Evolutionary conservation across 2,329 filamentous ascomycete genomes (phyloP).

Genomic region (Clonostachys rhizophaga): DNA sequence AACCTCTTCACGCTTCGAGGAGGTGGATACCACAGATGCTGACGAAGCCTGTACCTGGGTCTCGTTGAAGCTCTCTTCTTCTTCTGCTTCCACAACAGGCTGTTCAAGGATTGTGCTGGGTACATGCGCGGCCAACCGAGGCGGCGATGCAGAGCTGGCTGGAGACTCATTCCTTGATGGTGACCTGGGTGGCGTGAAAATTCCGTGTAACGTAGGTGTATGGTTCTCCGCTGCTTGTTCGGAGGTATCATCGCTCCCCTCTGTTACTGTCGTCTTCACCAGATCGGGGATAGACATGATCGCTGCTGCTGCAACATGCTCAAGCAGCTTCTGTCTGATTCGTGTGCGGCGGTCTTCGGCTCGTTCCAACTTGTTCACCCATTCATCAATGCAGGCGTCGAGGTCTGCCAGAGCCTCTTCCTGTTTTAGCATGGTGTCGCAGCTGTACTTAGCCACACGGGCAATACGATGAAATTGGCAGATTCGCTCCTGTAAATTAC

Average conservation of each 20-base stretch:
- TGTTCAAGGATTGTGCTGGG: slow-evolving; percentile 52
- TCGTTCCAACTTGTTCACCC: slow-evolving; percentile 74
- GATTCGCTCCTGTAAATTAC: slow-evolving; percentile 72
- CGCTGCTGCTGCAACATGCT: slow-evolving; percentile 72
- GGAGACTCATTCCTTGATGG: slow-evolving; percentile 40
- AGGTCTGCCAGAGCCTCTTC: slow-evolving; percentile 75
- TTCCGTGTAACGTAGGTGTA: slow-evolving; percentile 30
- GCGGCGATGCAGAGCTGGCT: slow-evolving; percentile 38
- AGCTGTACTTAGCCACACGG: slow-evolving; percentile 65
- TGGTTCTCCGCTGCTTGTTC: not conserved
- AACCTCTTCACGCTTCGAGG: slow-evolving; percentile 33
- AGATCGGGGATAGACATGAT: slow-evolving; percentile 32
- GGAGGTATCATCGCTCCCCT: not conserved
- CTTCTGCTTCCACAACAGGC: slow-evolving; percentile 36
- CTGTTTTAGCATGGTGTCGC: slow-evolving; percentile 72
- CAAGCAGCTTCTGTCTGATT: slow-evolving; percentile 74
- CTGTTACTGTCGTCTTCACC: not conserved
- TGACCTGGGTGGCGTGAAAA: slow-evolving; percentile 54
- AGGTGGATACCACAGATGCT: slow-evolving; percentile 3
- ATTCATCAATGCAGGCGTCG: slow-evolving; percentile 75
- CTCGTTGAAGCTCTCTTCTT: slow-evolving; percentile 8
- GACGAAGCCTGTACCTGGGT: not conserved
- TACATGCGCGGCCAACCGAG: slow-evolving; percentile 46
- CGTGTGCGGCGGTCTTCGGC: slow-evolving; percentile 73
- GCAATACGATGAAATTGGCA: slow-evolving; percentile 72